These are phyloP conservation scores for Trifolium repens DNA, from an alignment of 306 rosid genomes.

Conservation along the genomic window DNA sequence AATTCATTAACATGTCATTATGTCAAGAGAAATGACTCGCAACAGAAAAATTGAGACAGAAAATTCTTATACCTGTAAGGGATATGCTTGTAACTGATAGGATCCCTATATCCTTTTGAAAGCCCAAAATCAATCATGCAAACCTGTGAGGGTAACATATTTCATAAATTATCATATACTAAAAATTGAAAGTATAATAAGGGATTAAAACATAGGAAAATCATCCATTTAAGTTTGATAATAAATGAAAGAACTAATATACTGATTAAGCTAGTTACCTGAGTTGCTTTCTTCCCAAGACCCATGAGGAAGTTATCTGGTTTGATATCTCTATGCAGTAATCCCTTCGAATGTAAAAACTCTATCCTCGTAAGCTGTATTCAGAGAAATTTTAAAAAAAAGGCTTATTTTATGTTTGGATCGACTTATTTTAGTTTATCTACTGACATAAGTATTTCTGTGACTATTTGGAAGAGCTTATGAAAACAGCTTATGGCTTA, in stretches of 20 bases:
- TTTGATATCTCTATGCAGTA: conserved; percentile 92
- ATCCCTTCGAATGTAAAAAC: conserved; percentile 67
- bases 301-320: conserved; percentile 98
- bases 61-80: conserved; percentile 60
- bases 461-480: too few species aligned
- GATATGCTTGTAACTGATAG: conserved; percentile 70
- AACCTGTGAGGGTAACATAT: conserved; percentile 51
- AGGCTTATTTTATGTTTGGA: background rate
- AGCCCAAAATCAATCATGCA: conserved; percentile 83
- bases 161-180: conserved; percentile 8
- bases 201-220: conserved; percentile 5
- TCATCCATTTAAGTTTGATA: background rate
- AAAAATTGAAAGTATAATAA: conserved; percentile 15
- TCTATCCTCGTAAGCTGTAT: conserved; percentile 63
- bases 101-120: conserved; percentile 69
- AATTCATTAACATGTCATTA: too few species aligned
- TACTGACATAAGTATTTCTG: background rate
- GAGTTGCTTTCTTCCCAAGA: conserved; percentile 90
- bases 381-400: conserved; percentile 23
- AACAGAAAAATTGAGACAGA: background rate
- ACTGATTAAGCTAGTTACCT: conserved; percentile 51
- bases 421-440: background rate
- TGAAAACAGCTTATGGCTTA: background rate
- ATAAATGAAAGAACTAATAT: background rate
- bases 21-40: background rate